Evolutionary conservation across 345 rosid genomes (phyloP), one percentile per base, ranked within the genome.

Genomic region (Nephelium lappaceum): DNA sequence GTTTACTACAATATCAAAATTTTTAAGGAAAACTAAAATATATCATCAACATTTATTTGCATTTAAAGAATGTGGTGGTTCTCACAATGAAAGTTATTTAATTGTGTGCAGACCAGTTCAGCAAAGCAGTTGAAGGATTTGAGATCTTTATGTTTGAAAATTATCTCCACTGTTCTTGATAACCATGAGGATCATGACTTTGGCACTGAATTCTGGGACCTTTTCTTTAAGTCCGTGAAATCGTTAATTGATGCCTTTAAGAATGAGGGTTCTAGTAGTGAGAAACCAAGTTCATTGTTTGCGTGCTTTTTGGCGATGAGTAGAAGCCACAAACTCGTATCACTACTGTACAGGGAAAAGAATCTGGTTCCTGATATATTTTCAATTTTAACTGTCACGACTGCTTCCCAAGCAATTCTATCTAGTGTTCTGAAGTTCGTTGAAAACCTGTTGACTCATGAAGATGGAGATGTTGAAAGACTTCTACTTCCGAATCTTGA

Each of bases 261-360:
- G 92, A 91, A 89, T 77, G 97, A 93, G 81, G 95, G 98, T 78
- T 89, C 98, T 76, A 96, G 98, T 78, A 96, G 99, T 66, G 92
- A 91, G 88, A 96, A 88, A 85, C 94, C 97, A 55, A 96, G 98
- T 82, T 89, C 98, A 21, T 83, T 96, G 79, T 93, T 96, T 80
- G 91, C 92, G 60, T 91, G 95, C 88, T 93, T 96, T 85, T 76
- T 91, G 86, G 90, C 98, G n/a, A 96, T 96, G 97, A 96, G 98
- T 83, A 86, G 83, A 81, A 90, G 92, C 86, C 84, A 66, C 80
- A 81, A 82, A 62, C 95, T 93, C 1, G 89, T 93, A 21, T 77
- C 89, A 19, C 83, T 89, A 72, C 80, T 96, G 79, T 78, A 70
- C 76, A 85, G 97, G 86, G 95, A 89, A 86, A 82, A 79, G 75